Evolutionary conservation across 169 alveolate genomes (phyloP).

Genomic region (Plasmodium malariae): DNA sequence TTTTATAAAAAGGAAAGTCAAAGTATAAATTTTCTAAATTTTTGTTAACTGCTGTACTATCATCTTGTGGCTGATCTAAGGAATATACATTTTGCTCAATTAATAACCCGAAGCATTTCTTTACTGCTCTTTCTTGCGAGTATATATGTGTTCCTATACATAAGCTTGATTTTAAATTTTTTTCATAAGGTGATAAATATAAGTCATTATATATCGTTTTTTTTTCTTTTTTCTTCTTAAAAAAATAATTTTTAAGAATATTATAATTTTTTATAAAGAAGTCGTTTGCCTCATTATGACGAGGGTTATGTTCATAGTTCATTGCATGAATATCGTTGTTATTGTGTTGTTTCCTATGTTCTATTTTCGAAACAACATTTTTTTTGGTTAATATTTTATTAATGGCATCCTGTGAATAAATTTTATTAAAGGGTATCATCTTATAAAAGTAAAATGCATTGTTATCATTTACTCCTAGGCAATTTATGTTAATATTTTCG

Average conservation of each 20-base stretch:
- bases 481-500: conserved; percentile 60
- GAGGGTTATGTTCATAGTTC: not conserved
- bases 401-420: conserved; percentile 54
- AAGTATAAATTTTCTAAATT: conserved; percentile 76
- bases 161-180: conserved; percentile 75
- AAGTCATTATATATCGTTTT: conserved; percentile 69
- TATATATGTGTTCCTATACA: conserved; percentile 78
- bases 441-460: conserved; percentile 75
- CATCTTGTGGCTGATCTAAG: conserved; percentile 58
- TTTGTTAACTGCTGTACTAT: conserved; percentile 51
- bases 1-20: conserved; percentile 59
- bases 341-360: conserved; percentile 10
- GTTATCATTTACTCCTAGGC: conserved; percentile 61
- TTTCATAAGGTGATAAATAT: conserved; percentile 74
- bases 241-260: conserved; percentile 45
- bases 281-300: conserved; percentile 2
- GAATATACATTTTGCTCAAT: conserved; percentile 67
- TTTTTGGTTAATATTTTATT: conserved; percentile 58
- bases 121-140: conserved; percentile 77
- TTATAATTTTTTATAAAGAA: conserved; percentile 37
- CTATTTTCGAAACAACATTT: conserved; percentile 9
- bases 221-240: conserved; percentile 52
- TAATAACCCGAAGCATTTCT: conserved; percentile 74
- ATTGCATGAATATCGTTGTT: not conserved
- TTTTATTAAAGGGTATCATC: conserved; percentile 72